phyloP scores from a whole-genome alignment of 1,284 basidiomycete genomes.

The Sporisorium iseilematis-ciliati region DNA sequence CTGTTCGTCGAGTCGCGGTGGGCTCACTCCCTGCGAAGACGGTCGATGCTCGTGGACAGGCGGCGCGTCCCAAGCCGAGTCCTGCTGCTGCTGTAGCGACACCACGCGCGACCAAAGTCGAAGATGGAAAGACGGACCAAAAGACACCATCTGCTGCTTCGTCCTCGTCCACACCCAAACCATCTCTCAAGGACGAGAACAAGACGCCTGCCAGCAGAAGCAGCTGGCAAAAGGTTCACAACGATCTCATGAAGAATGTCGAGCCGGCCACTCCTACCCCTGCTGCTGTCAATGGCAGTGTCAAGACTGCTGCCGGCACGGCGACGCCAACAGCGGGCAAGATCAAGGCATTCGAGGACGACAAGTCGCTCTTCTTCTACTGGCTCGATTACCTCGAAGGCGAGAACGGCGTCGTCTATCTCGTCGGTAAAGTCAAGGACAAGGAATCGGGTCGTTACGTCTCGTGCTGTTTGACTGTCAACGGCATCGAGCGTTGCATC shows the following conservation, averaged over 20 bases:
- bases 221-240: constrained; percentile 59
- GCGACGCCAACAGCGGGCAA: constrained; percentile 37
- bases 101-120: constrained; percentile 18
- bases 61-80: constrained; percentile 24
- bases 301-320: constrained; percentile 25
- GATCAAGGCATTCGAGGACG: constrained; percentile 55
- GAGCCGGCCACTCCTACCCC: constrained; percentile 36
- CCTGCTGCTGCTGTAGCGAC: constrained; percentile 22
- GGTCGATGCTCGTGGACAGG: constrained; percentile 37
- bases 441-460: constrained; percentile 75
- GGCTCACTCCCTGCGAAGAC: constrained; percentile 34
- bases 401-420: constrained; percentile 64
- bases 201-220: constrained; percentile 27
- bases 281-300: constrained; percentile 14
- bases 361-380: constrained; percentile 66
- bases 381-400: constrained; percentile 67
- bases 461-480: constrained; percentile 89
- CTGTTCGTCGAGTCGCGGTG: constrained; percentile 51
- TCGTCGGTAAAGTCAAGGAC: constrained; percentile 68
- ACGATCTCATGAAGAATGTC: constrained; percentile 48
- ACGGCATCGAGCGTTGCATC: constrained; percentile 89
- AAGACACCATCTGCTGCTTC: constrained; percentile 31
- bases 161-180: constrained; percentile 13
- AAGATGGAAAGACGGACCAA: constrained; percentile 22
- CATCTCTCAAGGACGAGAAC: constrained; percentile 16